A percentile compares a stretch with the other conserved stretches of the same genome.
Conservation (phyloP, 148 eudicot genomes). For the Rhododendron vialii region DNA sequence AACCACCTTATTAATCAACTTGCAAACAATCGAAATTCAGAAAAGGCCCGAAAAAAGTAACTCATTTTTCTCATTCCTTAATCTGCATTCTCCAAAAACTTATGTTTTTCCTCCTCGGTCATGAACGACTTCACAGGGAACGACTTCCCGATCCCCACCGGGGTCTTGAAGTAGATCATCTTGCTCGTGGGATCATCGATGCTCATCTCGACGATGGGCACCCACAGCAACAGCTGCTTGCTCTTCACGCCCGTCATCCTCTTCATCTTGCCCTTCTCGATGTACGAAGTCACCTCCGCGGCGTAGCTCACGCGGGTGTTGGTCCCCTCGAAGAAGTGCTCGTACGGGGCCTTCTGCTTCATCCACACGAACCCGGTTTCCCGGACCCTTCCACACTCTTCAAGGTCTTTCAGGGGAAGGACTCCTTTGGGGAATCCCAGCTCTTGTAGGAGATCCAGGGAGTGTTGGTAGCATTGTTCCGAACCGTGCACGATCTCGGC, state of each 20-base stretch:
- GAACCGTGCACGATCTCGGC: conserved; percentile 69
- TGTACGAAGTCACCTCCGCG: conserved; percentile 61
- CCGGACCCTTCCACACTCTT: conserved; percentile 70
- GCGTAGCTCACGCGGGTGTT: conserved; percentile 63
- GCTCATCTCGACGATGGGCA: conserved; percentile 74
- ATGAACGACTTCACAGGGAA: conserved; percentile 65
- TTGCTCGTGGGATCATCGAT: conserved; percentile 31
- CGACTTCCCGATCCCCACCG: conserved; percentile 62
- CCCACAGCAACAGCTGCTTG: conserved; percentile 73
- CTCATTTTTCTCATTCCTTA: background rate
- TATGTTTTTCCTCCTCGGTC: conserved; percentile 59
- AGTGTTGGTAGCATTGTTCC: conserved; percentile 57
- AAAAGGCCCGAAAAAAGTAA: background rate
- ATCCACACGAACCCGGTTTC: conserved; percentile 92
- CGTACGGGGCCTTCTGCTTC: conserved; percentile 67
- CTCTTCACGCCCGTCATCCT: conserved; percentile 82
- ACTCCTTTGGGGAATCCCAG: conserved; percentile 81
- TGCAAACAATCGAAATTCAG: background rate
- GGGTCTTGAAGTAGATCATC: conserved; percentile 64
- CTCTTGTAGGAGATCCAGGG: conserved; percentile 52
- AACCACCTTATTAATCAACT: background rate
- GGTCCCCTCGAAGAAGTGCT: conserved; percentile 57
- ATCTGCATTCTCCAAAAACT: conserved; percentile 25
- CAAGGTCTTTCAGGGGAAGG: conserved; percentile 65
- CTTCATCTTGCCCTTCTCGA: conserved; percentile 69